Evolutionary conservation across 2,329 filamentous ascomycete species (phyloP), one percentile per base, ranked within the genome.

Genomic region (Eutypa lata): DNA sequence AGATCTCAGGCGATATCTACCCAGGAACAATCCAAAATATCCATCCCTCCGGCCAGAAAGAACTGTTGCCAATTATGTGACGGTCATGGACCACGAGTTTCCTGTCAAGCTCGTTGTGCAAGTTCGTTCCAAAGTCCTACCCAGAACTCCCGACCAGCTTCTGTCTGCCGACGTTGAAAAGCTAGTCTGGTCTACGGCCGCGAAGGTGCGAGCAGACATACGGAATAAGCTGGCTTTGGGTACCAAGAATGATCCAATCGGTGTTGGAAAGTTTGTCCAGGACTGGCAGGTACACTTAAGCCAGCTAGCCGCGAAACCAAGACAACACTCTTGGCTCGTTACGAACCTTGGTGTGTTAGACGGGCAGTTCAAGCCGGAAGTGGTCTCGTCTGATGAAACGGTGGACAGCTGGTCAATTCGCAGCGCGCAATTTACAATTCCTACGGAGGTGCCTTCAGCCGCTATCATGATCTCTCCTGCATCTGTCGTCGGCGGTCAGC

Each of bases 311-410:
- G 31, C 47, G 6, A 51, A 53, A 58, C 62, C 66, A 14, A 57
- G 66, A 13, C 48, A 43, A 10, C 37, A 53, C 13, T 56, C 57
- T 1, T 62, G 62, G 58, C 49, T 55, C 18, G 57, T 67, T 8
- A 65, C 61, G 21, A 68, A 68, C 51, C 51, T 68, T 2, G 66
- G 66, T 7, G 60, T 56, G 7, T 33, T 68, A 1, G 61, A 66
- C 44, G 65, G 58, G 3, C n/a, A 19, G 43, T 31, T 7, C 28
- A 31, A 31, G 26, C 26, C 26, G 6, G 26, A 31, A 31, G 26
- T 10, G 26, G n/a, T n/a, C n/a, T n/a, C n/a, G n/a, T n/a, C n/a
- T n/a, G n/a, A n/a, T n/a, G 26, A 31, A 31, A 10, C 26, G 26
- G 26, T 5, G 26, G 26, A 31, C 6, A 51, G 33, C 8, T 68